Conservation (phyloP, 371 early-diverging fungal species). For the Basidiobolus heterosporus region DNA sequence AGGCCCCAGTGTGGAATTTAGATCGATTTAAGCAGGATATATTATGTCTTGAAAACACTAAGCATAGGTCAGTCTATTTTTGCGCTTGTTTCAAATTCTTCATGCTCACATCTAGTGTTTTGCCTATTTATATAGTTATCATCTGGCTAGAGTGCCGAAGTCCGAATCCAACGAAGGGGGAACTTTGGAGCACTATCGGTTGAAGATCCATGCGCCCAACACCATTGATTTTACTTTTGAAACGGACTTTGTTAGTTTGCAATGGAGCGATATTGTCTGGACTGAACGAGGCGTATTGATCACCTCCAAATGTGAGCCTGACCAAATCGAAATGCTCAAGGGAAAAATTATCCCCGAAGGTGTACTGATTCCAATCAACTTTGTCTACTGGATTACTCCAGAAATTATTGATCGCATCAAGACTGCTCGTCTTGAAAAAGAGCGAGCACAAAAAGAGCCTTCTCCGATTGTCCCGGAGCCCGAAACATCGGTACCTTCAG, state of each 20-base stretch:
- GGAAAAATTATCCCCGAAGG: too few relatives aligned
- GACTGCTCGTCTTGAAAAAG: too few relatives aligned
- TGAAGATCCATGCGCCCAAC: constrained; percentile 8
- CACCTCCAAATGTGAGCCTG: too few relatives aligned
- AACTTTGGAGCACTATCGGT: neutral
- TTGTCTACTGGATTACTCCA: too few relatives aligned
- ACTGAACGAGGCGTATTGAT: constrained; percentile 16
- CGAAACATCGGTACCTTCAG: too few relatives aligned
- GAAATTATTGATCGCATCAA: too few relatives aligned
- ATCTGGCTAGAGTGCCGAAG: constrained; percentile 12
- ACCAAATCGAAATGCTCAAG: too few relatives aligned
- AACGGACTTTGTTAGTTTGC: constrained; percentile 12
- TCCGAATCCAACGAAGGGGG: constrained; percentile 4
- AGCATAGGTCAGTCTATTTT: constrained; percentile 15
- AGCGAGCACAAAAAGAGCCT: too few relatives aligned
- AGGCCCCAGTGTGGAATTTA: constrained; percentile 15
- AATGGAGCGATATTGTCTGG: constrained; percentile 18
- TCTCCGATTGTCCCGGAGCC: too few relatives aligned
- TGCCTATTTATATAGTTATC: constrained; percentile 12
- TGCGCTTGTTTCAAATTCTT: constrained; percentile 11
- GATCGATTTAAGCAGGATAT: constrained; percentile 14
- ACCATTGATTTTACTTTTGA: constrained; percentile 4
- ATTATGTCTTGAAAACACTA: constrained; percentile 14
- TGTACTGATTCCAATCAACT: too few relatives aligned
- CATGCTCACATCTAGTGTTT: constrained; percentile 11